A percentile compares a stretch with the other conserved stretches of the same genome.
These are phyloP conservation scores for Akanthomyces uredinophilus DNA, from an alignment of 2,329 filamentous ascomycete species.

Conservation along the genomic window DNA sequence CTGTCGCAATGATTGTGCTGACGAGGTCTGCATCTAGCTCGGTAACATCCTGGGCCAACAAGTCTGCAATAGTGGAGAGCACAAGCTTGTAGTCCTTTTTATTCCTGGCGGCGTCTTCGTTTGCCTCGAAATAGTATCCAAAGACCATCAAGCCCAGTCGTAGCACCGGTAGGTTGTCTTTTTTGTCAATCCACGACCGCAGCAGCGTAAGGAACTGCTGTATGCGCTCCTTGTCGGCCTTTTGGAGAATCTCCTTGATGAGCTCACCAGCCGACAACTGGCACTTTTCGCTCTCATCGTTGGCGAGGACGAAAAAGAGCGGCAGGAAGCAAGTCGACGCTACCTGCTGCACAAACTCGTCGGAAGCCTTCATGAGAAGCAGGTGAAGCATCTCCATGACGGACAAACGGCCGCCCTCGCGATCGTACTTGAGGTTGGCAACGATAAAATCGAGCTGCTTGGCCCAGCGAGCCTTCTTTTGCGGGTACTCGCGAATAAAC, in stretches of 20 bases:
- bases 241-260: conserved; percentile 73
- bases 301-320: conserved; percentile 76
- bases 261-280: conserved; percentile 74
- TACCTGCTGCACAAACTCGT: conserved; percentile 78
- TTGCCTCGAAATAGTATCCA: conserved; percentile 73
- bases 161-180: conserved; percentile 64
- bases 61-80: conserved; percentile 46
- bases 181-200: conserved; percentile 69
- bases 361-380: conserved; percentile 77
- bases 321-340: conserved; percentile 79
- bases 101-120: conserved; percentile 52
- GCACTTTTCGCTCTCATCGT: conserved; percentile 84
- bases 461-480: conserved; percentile 80
- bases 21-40: conserved; percentile 65
- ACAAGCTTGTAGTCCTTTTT: conserved; percentile 64
- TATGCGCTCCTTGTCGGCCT: conserved; percentile 67
- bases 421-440: conserved; percentile 84
- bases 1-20: conserved; percentile 65
- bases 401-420: conserved; percentile 82
- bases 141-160: conserved; percentile 76
- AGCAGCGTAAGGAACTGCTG: conserved; percentile 67
- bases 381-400: conserved; percentile 89
- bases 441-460: conserved; percentile 87
- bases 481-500: conserved; percentile 90
- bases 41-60: conserved; percentile 49